Evolutionary conservation across 371 early-diverging fungal genomes (phyloP), one percentile per base, ranked within the genome.

Genomic region (Lichtheimia ornata): DNA sequence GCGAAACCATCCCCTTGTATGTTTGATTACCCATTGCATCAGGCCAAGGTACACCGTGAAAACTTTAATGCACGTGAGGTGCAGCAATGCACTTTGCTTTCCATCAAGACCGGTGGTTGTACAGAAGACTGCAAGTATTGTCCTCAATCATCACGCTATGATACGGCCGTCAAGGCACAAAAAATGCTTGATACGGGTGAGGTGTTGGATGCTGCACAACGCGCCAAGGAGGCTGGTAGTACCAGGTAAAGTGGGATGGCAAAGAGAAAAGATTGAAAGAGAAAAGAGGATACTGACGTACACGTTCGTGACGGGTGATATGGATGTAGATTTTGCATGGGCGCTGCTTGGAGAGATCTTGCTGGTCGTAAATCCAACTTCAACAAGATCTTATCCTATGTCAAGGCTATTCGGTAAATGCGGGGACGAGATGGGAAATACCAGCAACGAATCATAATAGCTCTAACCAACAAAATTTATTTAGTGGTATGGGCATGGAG

Each of bases 51-150:
- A 5, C 94, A 93, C 72, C 84, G 94, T 58, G 73, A 81, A 53
- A 78, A 88, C 80, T 85, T 86, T 69, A 85, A 92, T 68, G 83
- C 89, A 9, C 77, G 83, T 56, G 88, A 84, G 30, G 91, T 93
- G 15, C 94, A 93, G 68, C 92, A 91, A 65, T 91, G 90, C 74
- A 93, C 94, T 6, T 78, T 93, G 7, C 64, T 92, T 50, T 87
- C 87, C 59, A 92, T 93, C 81, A 93, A 93, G 74, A 91, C 94
- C n/a, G 94, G 94, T 64, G 94, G 94, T 7, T 93, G 94, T 71
- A 81, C 87, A 15, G 94, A 93, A 72, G 94, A 93, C 67, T 93
- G 94, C 76, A 82, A 91, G 56, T 93, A 93, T 70, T 93, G 94
- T 70, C 91, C 88, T 20, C 94, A 93, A 66, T 93, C 94, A 4